Evolutionary conservation across 2,329 filamentous ascomycete genomes (phyloP).

Genomic region (Fusarium gaditjirri): DNA sequence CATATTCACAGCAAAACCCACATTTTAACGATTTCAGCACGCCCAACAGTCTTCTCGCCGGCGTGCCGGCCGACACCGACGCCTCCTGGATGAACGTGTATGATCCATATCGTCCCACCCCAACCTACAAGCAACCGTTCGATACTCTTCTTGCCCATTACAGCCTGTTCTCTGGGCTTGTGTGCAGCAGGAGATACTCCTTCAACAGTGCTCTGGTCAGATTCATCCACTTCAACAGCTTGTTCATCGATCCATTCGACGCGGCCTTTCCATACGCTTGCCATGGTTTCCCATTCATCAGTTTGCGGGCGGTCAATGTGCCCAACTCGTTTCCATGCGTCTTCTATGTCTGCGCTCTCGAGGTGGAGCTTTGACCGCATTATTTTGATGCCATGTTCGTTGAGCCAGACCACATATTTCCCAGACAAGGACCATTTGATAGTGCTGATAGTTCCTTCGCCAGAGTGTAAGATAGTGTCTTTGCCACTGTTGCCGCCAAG

Average conservation of each 20-base stretch:
- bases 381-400: slow-evolving; percentile 97
- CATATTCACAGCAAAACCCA: slow-evolving; percentile 66
- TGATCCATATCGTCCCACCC: slow-evolving; percentile 96
- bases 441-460: slow-evolving; percentile 88
- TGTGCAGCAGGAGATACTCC: slow-evolving; percentile 57
- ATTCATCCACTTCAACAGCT: slow-evolving; percentile 77
- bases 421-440: slow-evolving; percentile 96
- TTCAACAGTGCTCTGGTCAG: slow-evolving; percentile 53
- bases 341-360: slow-evolving; percentile 78
- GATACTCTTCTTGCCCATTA: slow-evolving; percentile 59
- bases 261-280: slow-evolving; percentile 90
- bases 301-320: slow-evolving; percentile 91
- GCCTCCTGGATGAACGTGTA: slow-evolving; percentile 86
- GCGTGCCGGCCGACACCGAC: slow-evolving; percentile 71
- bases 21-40: slow-evolving; percentile 92
- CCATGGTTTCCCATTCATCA: slow-evolving; percentile 95
- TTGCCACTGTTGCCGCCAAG: slow-evolving; percentile 81
- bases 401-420: slow-evolving; percentile 93
- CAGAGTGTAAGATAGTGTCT: slow-evolving; percentile 88
- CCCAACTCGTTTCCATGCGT: slow-evolving; percentile 93
- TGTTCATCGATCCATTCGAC: slow-evolving; percentile 93
- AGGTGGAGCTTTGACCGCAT: slow-evolving; percentile 91
- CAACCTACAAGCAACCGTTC: slow-evolving; percentile 93
- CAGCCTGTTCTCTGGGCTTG: slow-evolving; percentile 61
- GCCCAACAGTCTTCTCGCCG: slow-evolving; percentile 78